These are phyloP conservation scores for Hordeum marinum DNA, from an alignment of 176 grass and related monocot genomes.

Conservation along the genomic window DNA sequence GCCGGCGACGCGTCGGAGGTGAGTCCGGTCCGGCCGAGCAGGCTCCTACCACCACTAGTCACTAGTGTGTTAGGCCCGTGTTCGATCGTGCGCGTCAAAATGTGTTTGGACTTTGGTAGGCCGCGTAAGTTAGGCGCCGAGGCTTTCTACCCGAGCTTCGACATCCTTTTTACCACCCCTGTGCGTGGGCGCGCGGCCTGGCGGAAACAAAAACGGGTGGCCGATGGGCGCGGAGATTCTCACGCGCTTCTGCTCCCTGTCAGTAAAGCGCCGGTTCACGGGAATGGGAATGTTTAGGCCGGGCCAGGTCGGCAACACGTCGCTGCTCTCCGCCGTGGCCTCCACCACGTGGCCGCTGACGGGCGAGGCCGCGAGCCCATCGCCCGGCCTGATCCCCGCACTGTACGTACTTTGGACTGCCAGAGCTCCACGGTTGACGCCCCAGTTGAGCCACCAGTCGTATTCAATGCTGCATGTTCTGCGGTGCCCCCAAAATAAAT, in stretches of 20 bases:
- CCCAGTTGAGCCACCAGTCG: neutral
- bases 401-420: conserved; percentile 19
- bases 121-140: neutral
- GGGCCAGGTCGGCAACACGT: conserved; percentile 23
- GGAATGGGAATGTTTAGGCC: conserved; percentile 37
- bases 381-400: neutral
- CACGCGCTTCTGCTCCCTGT: conserved; percentile 35
- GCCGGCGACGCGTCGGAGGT: conserved; percentile 66
- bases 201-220: neutral
- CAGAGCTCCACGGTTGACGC: neutral
- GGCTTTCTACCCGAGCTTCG: neutral
- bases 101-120: neutral
- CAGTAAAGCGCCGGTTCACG: conserved; percentile 32
- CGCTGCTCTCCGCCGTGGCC: neutral
- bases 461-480: neutral
- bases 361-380: neutral
- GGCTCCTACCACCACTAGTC: neutral
- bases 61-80: neutral
- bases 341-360: conserved; percentile 35
- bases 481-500: too few relatives aligned
- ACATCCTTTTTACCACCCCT: neutral
- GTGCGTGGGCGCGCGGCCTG: too few relatives aligned
- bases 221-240: neutral
- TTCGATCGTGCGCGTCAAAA: neutral
- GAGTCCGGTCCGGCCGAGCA: conserved; percentile 9